A percentile compares a stretch with the other conserved stretches of the same genome.
Conservation (phyloP, 164 flowering plant genomes). For the Dillenia turbinata region DNA sequence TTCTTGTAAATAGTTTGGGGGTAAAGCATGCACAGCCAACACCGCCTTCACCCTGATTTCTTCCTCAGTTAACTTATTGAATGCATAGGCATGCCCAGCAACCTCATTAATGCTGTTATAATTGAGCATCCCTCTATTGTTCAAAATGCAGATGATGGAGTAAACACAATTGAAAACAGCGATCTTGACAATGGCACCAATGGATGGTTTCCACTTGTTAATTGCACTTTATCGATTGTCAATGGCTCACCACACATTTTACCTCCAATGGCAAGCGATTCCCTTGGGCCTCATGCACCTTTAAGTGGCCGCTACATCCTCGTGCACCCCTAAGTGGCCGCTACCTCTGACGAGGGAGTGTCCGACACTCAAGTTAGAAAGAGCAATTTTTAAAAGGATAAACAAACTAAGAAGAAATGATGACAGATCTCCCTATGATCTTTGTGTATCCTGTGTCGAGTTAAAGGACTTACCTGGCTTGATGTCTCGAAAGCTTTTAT, state of each 20-base stretch:
- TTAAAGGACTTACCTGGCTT: too few species aligned
- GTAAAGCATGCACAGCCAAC: slow-evolving; percentile 69
- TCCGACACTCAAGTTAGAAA: too few species aligned
- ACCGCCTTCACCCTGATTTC: slow-evolving; percentile 55
- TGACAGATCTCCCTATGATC: too few species aligned
- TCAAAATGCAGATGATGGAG: slow-evolving; percentile 67
- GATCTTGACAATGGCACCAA: slow-evolving; percentile 56
- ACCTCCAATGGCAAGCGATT: slow-evolving; percentile 85
- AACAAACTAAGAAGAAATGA: too few species aligned
- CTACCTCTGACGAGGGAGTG: too few species aligned
- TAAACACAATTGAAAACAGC: slow-evolving; percentile 73
- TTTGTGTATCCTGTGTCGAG: too few species aligned
- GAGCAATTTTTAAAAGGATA: too few species aligned
- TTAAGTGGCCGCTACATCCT: slow-evolving; percentile 74
- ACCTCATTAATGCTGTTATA: too few species aligned
- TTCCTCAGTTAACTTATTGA: too few species aligned
- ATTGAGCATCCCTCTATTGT: slow-evolving; percentile 2
- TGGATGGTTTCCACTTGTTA: slow-evolving; percentile 88
- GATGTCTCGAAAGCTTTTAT: too few species aligned
- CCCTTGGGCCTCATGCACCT: slow-evolving; percentile 72
- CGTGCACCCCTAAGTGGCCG: too few species aligned
- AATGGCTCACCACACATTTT: slow-evolving; percentile 77
- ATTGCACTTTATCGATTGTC: slow-evolving; percentile 56
- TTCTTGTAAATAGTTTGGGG: slow-evolving; percentile 70
- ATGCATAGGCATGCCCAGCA: too few species aligned